Evolutionary conservation across 306 rosid species (phyloP), one percentile per base, ranked within the genome.

Genomic region (Cyclanthera cordifolia): DNA sequence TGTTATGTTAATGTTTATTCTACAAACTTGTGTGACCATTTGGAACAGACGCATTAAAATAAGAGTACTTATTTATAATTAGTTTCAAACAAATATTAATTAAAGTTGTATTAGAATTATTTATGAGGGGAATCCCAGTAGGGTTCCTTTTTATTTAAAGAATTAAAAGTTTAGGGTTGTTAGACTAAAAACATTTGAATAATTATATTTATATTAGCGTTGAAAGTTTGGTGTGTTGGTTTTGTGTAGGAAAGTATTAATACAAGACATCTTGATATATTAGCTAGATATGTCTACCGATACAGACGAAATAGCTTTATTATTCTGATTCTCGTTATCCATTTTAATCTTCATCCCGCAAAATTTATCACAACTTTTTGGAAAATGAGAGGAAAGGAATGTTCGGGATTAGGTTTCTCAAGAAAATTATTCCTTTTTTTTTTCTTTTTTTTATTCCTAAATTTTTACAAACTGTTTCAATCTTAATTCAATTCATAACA

Each of bases 171-270:
- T 39, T 6, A 63, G 69, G 50, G 69, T 63, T 39, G 69, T 63
- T 63, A 51, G 69, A 63, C 50, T 37, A 63, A 37, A 63, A 63
- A 11, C 69, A 20, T 63, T 61, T 63, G 69, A 63, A 63, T 6
- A 14, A 39, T 34, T 20, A 41, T 61, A 61, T 4, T 34, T 61
- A 9, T 19, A 3, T 19, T 2, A 39, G 51, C 2, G 69, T 45
- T 63, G 69, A 39, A 63, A 63, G 11, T 41, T 37, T 20, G 69
- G 64, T 57, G 41, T 15, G 41, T 56, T 56, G 63, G 63, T 25
- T 19, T 12, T 21, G 32, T 19, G 50, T 63, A 39, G 17, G 68
- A 23, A 50, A 34, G 67, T 60, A 60, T 60, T 1, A 60, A 60
- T 60, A 34, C 10, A 39, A 43, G 21, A 5, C 17, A 19, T 20